phyloP scores from a whole-genome alignment of 805 yeast species.

The Suhomyces sp. region DNA sequence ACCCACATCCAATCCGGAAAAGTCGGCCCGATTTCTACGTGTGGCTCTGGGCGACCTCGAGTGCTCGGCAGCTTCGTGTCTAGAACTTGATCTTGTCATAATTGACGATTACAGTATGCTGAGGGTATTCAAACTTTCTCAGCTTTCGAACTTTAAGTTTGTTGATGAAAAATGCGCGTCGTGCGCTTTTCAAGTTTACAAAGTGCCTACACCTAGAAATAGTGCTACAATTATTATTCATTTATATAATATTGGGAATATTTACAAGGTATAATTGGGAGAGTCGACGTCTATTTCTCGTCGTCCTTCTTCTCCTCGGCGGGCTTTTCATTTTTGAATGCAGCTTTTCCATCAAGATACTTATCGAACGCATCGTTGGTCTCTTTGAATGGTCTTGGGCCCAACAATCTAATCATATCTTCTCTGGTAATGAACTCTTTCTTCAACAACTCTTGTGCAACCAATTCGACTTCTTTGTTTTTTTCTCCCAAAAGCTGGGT shows the following conservation, averaged over 20 bases:
- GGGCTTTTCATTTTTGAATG: slow-evolving; percentile 36
- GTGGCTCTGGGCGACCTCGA: neutral
- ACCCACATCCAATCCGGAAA: slow-evolving; percentile 5
- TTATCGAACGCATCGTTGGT: slow-evolving; percentile 88
- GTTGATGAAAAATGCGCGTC: slow-evolving; percentile 1
- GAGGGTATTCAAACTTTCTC: neutral
- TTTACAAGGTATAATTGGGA: slow-evolving; percentile 1
- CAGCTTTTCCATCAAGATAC: slow-evolving; percentile 50
- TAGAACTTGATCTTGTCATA: slow-evolving; percentile 1
- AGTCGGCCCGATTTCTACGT: slow-evolving; percentile 1
- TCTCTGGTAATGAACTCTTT: slow-evolving; percentile 93
- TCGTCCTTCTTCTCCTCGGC: slow-evolving; percentile 25
- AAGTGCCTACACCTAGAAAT: neutral
- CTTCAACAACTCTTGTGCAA: slow-evolving; percentile 80
- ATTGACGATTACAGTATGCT: neutral
- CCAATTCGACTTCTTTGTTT: slow-evolving; percentile 70
- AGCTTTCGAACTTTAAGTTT: neutral
- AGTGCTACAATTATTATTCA: neutral
- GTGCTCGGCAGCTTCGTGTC: neutral
- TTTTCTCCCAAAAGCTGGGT: slow-evolving; percentile 64
- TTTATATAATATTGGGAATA: neutral
- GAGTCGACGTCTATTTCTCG: slow-evolving; percentile 6
- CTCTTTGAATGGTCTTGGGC: slow-evolving; percentile 90
- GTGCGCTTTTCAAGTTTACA: neutral
- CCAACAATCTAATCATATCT: slow-evolving; percentile 86